These are phyloP conservation scores for Clitopilus hobsonii DNA, from an alignment of 768 basidiomycete species.

Conservation along the genomic window DNA sequence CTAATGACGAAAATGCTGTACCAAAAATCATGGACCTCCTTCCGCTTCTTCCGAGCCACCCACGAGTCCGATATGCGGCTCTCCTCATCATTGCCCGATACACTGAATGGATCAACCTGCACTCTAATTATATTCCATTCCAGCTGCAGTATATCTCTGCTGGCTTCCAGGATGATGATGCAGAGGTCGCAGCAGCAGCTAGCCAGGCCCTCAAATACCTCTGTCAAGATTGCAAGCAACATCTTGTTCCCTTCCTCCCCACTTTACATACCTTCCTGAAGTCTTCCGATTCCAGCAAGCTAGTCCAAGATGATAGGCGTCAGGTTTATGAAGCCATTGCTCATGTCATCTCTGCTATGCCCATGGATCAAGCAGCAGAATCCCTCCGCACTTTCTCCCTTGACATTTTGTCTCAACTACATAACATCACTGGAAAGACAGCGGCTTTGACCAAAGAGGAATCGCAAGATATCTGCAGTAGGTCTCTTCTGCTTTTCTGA, in stretches of 20 bases:
- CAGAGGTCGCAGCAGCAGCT: slow-evolving; percentile 87
- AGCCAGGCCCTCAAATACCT: slow-evolving; percentile 95
- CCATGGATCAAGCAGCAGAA: slow-evolving; percentile 80
- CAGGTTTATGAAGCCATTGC: slow-evolving; percentile 96
- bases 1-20: slow-evolving; percentile 76
- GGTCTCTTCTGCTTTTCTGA: slow-evolving; percentile 19
- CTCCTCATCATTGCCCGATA: slow-evolving; percentile 93
- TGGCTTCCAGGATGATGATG: slow-evolving; percentile 80
- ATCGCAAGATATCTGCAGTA: slow-evolving; percentile 62
- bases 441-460: slow-evolving; percentile 64
- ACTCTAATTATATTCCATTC: slow-evolving; percentile 80
- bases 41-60: slow-evolving; percentile 84
- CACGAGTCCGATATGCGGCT: slow-evolving; percentile 91
- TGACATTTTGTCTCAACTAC: slow-evolving; percentile 78
- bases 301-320: slow-evolving; percentile 82
- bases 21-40: slow-evolving; percentile 96
- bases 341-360: slow-evolving; percentile 92
- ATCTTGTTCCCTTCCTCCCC: slow-evolving; percentile 87
- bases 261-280: slow-evolving; percentile 87
- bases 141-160: slow-evolving; percentile 89
- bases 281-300: slow-evolving; percentile 63
- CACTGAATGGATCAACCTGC: slow-evolving; percentile 92
- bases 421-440: slow-evolving; percentile 52
- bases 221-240: slow-evolving; percentile 96
- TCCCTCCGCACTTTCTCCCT: slow-evolving; percentile 83